These are phyloP conservation scores for Diplodia seriata DNA, from an alignment of 2,329 filamentous ascomycete species.

Conservation along the genomic window DNA sequence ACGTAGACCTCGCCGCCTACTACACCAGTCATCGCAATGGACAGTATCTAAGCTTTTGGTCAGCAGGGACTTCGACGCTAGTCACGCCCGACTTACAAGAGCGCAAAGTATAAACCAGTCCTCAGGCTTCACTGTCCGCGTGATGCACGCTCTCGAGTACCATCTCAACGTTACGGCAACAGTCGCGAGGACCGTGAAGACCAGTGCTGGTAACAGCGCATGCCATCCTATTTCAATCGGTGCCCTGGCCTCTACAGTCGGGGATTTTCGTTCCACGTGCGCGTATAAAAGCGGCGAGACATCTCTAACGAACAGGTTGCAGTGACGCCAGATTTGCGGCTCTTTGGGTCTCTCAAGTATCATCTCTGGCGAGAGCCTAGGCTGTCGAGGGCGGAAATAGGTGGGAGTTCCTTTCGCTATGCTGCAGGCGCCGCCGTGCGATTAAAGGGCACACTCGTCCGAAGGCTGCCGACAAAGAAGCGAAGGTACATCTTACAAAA, in stretches of 20 bases:
- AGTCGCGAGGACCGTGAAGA: conserved; percentile 40
- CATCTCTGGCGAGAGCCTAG: not conserved
- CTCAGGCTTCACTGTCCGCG: conserved; percentile 36
- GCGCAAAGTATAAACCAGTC: conserved; percentile 42
- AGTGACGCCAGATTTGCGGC: too few relatives aligned
- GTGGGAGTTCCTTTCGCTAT: not conserved
- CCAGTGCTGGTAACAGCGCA: conserved; percentile 40
- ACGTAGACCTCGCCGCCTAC: conserved; percentile 36
- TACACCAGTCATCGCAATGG: conserved; percentile 40
- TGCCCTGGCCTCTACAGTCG: not conserved
- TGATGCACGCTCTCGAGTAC: conserved; percentile 40
- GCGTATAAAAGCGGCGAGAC: conserved; percentile 25
- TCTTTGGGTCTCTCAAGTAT: not conserved
- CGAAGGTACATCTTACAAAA: not conserved
- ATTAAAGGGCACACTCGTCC: not conserved
- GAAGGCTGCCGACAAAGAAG: not conserved
- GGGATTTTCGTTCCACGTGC: not conserved
- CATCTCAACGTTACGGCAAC: conserved; percentile 40
- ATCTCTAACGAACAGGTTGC: not conserved
- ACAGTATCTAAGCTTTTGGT: conserved; percentile 36
- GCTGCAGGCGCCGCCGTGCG: not conserved
- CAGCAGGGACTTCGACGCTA: too few relatives aligned
- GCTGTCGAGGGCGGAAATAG: not conserved
- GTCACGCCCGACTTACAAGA: conserved; percentile 37
- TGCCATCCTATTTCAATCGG: conserved; percentile 31